Evolutionary conservation across 768 basidiomycete genomes (phyloP), one percentile per base, ranked within the genome.

Genomic region (Cystofilobasidium macerans): DNA sequence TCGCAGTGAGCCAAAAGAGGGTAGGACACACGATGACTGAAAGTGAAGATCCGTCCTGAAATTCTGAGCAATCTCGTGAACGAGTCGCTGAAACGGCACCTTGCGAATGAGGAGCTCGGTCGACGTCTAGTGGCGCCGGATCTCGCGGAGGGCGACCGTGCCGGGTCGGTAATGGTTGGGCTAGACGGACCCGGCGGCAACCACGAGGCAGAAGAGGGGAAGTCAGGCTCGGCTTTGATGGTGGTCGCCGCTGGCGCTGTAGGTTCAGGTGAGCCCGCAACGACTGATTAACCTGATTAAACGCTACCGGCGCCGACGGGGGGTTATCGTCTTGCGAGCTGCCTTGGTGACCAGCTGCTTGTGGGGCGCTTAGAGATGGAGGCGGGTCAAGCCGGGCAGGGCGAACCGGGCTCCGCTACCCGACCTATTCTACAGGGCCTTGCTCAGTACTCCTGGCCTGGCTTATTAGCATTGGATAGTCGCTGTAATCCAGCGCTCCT

Each of bases 311-410:
- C 48, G n/a, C 35, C 69, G 48, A 61, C 78, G 69, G 36, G 36
- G 28, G 64, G 79, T 70, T 18, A 81, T 87, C 36, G 87, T 87
- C 82, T 93, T 94, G 71, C 89, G 83, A 61, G 91, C 91, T 53
- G 89, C 90, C 82, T 95, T 94, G 80, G 90, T 89, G 24, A 91
- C 91, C 79, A 94, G 84, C 78, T 92, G 89, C 78, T 92, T 92
- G 82, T 89, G 87, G 66, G 89, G 89, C 59, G 87, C 87, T 73
- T 84, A n/a, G n/a, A n/a, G n/a, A n/a, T n/a, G n/a, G n/a, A n/a
- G n/a, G n/a, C n/a, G n/a, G n/a, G n/a, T n/a, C n/a, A n/a, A n/a
- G n/a, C n/a, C n/a, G n/a, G n/a, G n/a, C n/a, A n/a, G n/a, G n/a
- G n/a, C n/a, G n/a, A n/a, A n/a, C n/a, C n/a, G n/a, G n/a, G n/a